phyloP scores from a whole-genome alignment of 768 basidiomycete species.

The Boletus barrowsii region DNA sequence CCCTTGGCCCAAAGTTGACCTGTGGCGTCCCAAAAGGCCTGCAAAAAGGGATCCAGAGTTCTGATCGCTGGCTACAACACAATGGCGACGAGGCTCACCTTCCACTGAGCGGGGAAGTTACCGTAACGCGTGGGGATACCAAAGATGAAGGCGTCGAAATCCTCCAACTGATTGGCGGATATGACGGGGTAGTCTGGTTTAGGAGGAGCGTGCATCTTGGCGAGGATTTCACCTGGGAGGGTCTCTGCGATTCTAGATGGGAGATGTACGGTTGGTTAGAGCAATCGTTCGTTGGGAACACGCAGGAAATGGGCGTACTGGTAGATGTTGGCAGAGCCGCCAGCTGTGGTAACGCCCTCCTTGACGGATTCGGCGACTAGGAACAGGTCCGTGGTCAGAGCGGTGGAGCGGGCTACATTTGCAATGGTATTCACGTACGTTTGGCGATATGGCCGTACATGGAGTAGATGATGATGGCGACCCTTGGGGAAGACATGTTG shows the following conservation, averaged over 20 bases:
- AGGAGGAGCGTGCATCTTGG: slow-evolving; percentile 65
- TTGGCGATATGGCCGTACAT: slow-evolving; percentile 73
- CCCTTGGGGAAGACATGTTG: slow-evolving; percentile 46
- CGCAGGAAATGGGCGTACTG: slow-evolving; percentile 40
- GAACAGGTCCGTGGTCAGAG: too few relatives aligned
- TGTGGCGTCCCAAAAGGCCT: slow-evolving; percentile 77
- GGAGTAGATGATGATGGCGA: slow-evolving; percentile 75
- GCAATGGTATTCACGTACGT: slow-evolving; percentile 37
- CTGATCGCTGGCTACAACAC: too few relatives aligned
- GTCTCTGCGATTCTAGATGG: slow-evolving; percentile 72
- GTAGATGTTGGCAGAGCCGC: slow-evolving; percentile 50
- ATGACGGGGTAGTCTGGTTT: slow-evolving; percentile 74
- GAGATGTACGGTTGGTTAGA: background rate
- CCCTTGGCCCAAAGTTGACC: slow-evolving; percentile 63
- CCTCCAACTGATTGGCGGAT: slow-evolving; percentile 45
- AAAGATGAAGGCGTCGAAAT: slow-evolving; percentile 70
- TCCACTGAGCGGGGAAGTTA: slow-evolving; percentile 76
- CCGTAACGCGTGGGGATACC: slow-evolving; percentile 83
- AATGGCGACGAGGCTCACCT: slow-evolving; percentile 39
- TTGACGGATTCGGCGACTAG: slow-evolving; percentile 59
- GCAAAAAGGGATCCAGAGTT: background rate
- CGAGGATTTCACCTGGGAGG: slow-evolving; percentile 62
- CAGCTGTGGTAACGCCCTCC: slow-evolving; percentile 45
- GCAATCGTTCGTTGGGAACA: background rate
- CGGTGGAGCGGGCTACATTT: too few relatives aligned